Evolutionary conservation across 2,329 filamentous ascomycete genomes (phyloP).

Genomic region (Aspergillus latus): DNA sequence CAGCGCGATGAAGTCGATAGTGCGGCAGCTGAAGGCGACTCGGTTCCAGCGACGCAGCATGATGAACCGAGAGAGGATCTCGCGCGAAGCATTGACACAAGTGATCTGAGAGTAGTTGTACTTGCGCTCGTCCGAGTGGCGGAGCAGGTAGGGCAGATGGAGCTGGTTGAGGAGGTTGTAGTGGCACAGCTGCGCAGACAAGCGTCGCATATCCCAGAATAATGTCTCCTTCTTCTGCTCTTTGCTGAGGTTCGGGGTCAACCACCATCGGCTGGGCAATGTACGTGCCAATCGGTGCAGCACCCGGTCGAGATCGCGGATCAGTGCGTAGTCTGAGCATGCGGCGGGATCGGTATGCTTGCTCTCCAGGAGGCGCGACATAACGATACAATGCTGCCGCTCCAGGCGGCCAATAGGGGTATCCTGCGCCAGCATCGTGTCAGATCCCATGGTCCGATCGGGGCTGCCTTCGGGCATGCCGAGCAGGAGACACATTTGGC

Average conservation of each 20-base stretch:
- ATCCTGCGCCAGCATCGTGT: neutral
- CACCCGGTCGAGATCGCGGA: neutral
- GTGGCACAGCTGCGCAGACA: neutral
- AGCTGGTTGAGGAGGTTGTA: conserved; percentile 1
- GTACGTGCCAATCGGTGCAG: neutral
- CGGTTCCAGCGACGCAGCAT: neutral
- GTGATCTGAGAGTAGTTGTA: conserved; percentile 4
- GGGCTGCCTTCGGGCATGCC: neutral
- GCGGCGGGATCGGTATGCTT: neutral
- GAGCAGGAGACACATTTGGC: neutral
- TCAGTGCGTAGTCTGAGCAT: neutral
- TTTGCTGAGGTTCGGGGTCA: neutral
- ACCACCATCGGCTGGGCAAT: neutral
- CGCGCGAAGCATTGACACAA: neutral
- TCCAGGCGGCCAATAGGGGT: neutral
- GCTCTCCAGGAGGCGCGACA: neutral
- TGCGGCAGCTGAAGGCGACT: neutral
- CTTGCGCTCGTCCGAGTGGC: neutral
- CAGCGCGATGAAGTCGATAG: neutral
- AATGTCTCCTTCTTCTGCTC: no score
- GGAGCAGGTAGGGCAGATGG: conserved; percentile 4
- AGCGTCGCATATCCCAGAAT: neutral
- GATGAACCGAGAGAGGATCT: neutral
- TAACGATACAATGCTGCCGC: no score
- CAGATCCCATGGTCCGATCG: neutral